These are phyloP conservation scores for Diplodia intermedia DNA, from an alignment of 2,329 filamentous ascomycete species.

Conservation along the genomic window DNA sequence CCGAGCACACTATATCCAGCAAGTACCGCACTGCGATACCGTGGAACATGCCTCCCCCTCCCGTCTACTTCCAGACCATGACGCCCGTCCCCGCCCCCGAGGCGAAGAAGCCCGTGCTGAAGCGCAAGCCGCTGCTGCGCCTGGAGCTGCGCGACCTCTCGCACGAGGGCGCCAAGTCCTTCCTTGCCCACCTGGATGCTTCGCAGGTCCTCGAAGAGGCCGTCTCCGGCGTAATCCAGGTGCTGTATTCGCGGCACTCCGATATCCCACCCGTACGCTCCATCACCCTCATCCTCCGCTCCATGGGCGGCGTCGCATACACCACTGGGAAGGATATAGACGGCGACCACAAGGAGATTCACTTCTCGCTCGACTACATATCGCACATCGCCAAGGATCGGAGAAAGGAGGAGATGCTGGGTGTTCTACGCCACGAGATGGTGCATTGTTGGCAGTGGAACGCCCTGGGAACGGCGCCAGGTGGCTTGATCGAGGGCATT, in stretches of 20 bases:
- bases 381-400: constrained; percentile 45
- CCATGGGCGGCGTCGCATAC: constrained; percentile 87
- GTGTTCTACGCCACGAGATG: constrained; percentile 89
- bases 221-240: constrained; percentile 70
- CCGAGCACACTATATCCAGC: constrained; percentile 23
- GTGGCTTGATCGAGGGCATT: constrained; percentile 86
- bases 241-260: constrained; percentile 67
- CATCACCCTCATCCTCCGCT: constrained; percentile 80
- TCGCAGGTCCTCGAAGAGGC: constrained; percentile 66
- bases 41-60: constrained; percentile 29
- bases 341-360: constrained; percentile 88
- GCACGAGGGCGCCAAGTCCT: constrained; percentile 66
- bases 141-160: constrained; percentile 58
- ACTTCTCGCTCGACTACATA: constrained; percentile 82
- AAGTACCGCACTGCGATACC: constrained; percentile 16
- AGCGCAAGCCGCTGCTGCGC: constrained; percentile 54
- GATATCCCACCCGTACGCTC: constrained; percentile 73
- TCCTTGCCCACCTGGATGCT: constrained; percentile 71
- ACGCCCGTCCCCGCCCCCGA: constrained; percentile 36
- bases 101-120: constrained; percentile 36
- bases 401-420: constrained; percentile 69
- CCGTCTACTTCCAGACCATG: constrained; percentile 39
- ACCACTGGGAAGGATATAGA: constrained; percentile 83
- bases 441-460: constrained; percentile 95
- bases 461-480: constrained; percentile 61